Evolutionary conservation across 163 green algal genomes (phyloP), one percentile per base, ranked within the genome.

Genomic region (Trebouxiophyceae sp.): DNA sequence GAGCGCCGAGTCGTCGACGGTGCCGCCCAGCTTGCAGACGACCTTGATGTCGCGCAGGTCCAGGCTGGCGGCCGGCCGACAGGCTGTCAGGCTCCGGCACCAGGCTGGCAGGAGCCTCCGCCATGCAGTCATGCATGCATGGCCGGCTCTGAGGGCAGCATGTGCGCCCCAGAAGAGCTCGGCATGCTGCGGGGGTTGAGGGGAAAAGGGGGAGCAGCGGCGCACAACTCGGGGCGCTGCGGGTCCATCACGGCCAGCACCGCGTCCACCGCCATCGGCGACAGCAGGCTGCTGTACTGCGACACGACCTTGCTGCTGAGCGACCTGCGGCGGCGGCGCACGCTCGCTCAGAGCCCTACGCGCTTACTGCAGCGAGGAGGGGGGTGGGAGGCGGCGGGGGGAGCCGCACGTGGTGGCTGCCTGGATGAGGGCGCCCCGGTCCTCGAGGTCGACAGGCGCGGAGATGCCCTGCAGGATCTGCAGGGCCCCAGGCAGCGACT

Each of bases 231-330:
- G 22, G 93, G 87, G 5, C 76, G 73, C 32, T 69, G 64, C 0
- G 88, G 87, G 79, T 98, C 87, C 34, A 91, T 33, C 73, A 93
- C 82, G 33, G 78, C 81, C 29, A 96, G 74, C 33, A 98, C 84
- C 31, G 79, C 85, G 71, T 99, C 94, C 19, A 97, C 94, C 24
- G 94, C 94, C 86, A 99, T 97, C 62, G 94, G 94, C 0, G 91
- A 88, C 54, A 99, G 83, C 54, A 99, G 74, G 20, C 71, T 84
- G 2, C 82, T 90, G 78, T 99, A 94, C 80, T 98, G 91, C 1
- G 84, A 91, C 47, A 99, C 92, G 29, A 99, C 93, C 76, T 99
- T 99, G 83, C 77, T 91, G 70, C 77, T 90, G 8, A 99, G 82
- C 0, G 89, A 96, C 24, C 88, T 96, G 78, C 65, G 82, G 23